These are phyloP conservation scores for Ophiostoma fasciatum DNA, from an alignment of 2,329 filamentous ascomycete genomes.

Conservation along the genomic window DNA sequence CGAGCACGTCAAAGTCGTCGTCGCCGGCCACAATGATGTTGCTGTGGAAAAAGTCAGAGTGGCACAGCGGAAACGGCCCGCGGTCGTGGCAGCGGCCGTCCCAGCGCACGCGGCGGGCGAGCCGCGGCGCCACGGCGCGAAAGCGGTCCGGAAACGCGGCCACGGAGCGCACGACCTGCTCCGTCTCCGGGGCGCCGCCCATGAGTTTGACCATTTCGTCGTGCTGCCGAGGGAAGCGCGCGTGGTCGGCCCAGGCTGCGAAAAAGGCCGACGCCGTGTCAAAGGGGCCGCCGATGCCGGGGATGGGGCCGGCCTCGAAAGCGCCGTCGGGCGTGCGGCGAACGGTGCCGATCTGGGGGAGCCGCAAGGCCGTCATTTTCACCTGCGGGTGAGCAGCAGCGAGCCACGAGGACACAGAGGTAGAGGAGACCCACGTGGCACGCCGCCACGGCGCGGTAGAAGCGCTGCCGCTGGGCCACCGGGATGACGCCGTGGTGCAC, in stretches of 20 bases:
- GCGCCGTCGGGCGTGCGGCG: constrained; percentile 2
- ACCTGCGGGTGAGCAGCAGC: constrained; percentile 4
- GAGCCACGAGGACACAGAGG: neutral
- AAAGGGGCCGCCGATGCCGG: constrained; percentile 12
- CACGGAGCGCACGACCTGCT: constrained; percentile 9
- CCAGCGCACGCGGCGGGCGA: neutral
- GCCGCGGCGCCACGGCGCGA: constrained; percentile 4
- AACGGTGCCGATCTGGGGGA: constrained; percentile 11
- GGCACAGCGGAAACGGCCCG: constrained; percentile 19
- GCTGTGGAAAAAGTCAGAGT: constrained; percentile 18
- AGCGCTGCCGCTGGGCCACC: neutral
- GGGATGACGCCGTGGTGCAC: constrained; percentile 13
- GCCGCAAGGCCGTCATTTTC: constrained; percentile 8
- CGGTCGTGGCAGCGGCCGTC: constrained; percentile 2
- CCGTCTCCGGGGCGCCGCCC: constrained; percentile 6
- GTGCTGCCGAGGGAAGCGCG: constrained; percentile 9
- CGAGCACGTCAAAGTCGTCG: constrained; percentile 12
- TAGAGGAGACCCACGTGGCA: constrained; percentile 7
- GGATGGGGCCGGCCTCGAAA: constrained; percentile 11
- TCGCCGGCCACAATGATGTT: constrained; percentile 19
- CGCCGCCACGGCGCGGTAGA: constrained; percentile 9
- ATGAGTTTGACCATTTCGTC: constrained; percentile 10
- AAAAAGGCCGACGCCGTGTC: constrained; percentile 13
- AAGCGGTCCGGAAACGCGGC: constrained; percentile 6
- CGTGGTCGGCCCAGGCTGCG: constrained; percentile 11